A percentile compares a stretch with the other conserved stretches of the same genome.
These are phyloP conservation scores for Cardiosporidium cionae DNA, from an alignment of 169 alveolate species.

Conservation along the genomic window DNA sequence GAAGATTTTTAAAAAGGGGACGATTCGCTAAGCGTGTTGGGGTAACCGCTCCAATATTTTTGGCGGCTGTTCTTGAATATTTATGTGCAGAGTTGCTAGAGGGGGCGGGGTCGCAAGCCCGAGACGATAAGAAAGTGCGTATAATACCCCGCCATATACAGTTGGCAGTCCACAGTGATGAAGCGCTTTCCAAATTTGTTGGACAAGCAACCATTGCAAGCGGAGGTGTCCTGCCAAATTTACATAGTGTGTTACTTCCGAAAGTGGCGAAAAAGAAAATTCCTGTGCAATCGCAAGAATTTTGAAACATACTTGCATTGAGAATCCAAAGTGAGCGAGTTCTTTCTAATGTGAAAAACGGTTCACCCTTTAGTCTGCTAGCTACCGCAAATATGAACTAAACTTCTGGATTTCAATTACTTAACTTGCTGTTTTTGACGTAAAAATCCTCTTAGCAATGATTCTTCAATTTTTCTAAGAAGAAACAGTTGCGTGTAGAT, in stretches of 20 bases:
- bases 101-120: constrained; percentile 94
- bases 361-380: too few species aligned
- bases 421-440: too few species aligned
- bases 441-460: too few species aligned
- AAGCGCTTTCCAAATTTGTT: constrained; percentile 89
- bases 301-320: too few species aligned
- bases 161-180: constrained; percentile 89
- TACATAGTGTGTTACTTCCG: constrained; percentile 88
- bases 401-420: too few species aligned
- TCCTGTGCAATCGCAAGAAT: too few species aligned
- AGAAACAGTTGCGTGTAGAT: too few species aligned
- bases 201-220: constrained; percentile 90
- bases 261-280: constrained; percentile 46
- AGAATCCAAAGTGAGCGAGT: too few species aligned
- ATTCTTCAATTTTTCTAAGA: too few species aligned
- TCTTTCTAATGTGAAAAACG: too few species aligned
- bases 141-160: neutral
- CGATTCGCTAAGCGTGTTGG: constrained; percentile 95
- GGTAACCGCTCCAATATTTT: constrained; percentile 96
- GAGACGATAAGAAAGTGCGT: constrained; percentile 85
- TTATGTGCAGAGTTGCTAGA: constrained; percentile 93
- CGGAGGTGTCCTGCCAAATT: constrained; percentile 95
- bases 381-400: too few species aligned
- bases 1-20: constrained; percentile 89
- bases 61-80: constrained; percentile 95